Percentiles rank a stretch among this genome's conserved stretches.
Evolutionary conservation across 352 stramenopile genomes (phyloP).

Genomic region (Thalassiosira hispida): DNA sequence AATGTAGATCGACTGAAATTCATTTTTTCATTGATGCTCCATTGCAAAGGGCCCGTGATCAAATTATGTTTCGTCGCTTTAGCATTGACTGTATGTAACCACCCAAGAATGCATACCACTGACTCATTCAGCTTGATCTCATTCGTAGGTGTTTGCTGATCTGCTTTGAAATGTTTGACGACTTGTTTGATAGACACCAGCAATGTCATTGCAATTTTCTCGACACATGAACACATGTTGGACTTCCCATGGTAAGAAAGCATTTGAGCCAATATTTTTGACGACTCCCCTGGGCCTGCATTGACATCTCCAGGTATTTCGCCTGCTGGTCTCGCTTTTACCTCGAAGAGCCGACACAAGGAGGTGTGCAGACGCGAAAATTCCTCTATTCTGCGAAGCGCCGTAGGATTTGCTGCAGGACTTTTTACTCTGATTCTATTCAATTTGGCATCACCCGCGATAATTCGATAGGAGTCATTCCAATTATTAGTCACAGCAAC

Average conservation of each 20-base stretch:
- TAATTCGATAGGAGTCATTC: slow-evolving; percentile 46
- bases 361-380: slow-evolving; percentile 23
- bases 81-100: slow-evolving; percentile 20
- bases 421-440: neutral
- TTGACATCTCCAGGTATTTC: neutral
- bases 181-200: slow-evolving; percentile 38
- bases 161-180: slow-evolving; percentile 38
- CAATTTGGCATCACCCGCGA: slow-evolving; percentile 1
- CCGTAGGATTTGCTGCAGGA: neutral
- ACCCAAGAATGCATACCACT: slow-evolving; percentile 42
- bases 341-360: slow-evolving; percentile 41
- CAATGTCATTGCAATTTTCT: slow-evolving; percentile 43
- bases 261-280: slow-evolving; percentile 22
- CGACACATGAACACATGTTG: slow-evolving; percentile 42
- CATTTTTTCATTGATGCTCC: slow-evolving; percentile 37
- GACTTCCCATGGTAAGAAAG: slow-evolving; percentile 43
- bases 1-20: slow-evolving; percentile 17
- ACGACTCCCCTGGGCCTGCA: neutral
- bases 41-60: slow-evolving; percentile 31
- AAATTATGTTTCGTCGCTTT: slow-evolving; percentile 20
- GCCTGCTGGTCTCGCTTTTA: slow-evolving; percentile 9
- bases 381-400: slow-evolving; percentile 25
- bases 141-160: slow-evolving; percentile 1
- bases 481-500: slow-evolving; percentile 32
- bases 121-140: slow-evolving; percentile 34